Base-by-base conservation (phyloP, 1,284 basidiomycete species). In the Retiboletus fuscus region DNA sequence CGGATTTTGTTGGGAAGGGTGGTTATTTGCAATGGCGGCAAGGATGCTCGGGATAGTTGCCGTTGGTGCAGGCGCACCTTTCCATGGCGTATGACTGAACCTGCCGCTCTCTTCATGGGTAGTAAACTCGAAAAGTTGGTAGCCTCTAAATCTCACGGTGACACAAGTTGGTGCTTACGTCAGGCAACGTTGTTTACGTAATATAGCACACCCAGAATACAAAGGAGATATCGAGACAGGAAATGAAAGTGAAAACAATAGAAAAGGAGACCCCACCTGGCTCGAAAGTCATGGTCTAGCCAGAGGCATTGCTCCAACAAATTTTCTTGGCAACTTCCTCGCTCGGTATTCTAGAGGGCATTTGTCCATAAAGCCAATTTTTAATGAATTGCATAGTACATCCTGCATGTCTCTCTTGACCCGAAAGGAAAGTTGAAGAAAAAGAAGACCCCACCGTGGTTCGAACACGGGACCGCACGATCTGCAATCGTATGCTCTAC, bases 1-100 rank as follows among this genome's bases (percentile, higher is more conserved):
- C 96, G 89, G 66, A 99, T 90, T 82, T 93, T 94, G 84, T 98
- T 99, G 7, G 96, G 92, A 3, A 99, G 88, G 0, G 95, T 97
- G 0, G 97, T 97, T 58, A 97, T 87, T 74, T 89, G 87, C 26
- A 85, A 82, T 1, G 83, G 78, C 12, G 85, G 82, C 18, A 74
- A 74, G 15, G 73, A 65, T 60, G 66, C 69, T 46, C 74, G 75
- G 3, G 81, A 82, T 6, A 81, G 65, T 28, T 74, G 77, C 60
- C 80, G 73, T 34, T 53, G 73, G 57, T 75, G 78, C 34, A 73
- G 51, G 39, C 60, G 68, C 61, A 66, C 74, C 26, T 66, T 80
- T 67, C 72, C 77, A 71, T 79, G 75, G 71, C 73, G 79, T 57
- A 78, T 53, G 62, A 74, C 66, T 47, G 81, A 73, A 44, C 71